Conservation (phyloP, 306 rosid species). For the Malus asiatica region DNA sequence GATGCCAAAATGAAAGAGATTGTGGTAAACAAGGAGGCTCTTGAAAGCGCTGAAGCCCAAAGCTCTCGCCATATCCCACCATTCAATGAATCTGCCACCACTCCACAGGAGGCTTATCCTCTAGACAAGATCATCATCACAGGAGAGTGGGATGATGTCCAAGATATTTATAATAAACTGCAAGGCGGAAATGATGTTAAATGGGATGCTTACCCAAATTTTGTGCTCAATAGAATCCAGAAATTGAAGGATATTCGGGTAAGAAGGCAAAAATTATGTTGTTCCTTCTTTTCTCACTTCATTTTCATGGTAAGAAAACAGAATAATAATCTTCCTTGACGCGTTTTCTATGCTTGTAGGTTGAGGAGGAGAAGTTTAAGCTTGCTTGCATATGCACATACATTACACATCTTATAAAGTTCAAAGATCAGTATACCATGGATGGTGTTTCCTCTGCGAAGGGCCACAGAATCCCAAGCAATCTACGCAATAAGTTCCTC, state of each 20-base stretch:
- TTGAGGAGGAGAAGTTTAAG: constrained; percentile 56
- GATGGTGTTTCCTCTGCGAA: constrained; percentile 43
- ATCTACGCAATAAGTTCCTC: constrained; percentile 42
- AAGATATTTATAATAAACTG: constrained; percentile 48
- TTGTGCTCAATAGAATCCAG: constrained; percentile 47
- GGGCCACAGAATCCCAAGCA: constrained; percentile 50
- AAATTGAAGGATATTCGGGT: constrained; percentile 55
- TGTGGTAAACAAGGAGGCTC: constrained; percentile 46
- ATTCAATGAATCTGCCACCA: constrained; percentile 56
- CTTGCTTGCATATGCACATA: constrained; percentile 53
- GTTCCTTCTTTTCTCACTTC: not conserved
- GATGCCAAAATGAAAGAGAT: constrained; percentile 46
- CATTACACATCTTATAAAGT: constrained; percentile 75
- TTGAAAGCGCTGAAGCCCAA: constrained; percentile 39
- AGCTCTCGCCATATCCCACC: constrained; percentile 62
- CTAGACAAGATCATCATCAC: constrained; percentile 62
- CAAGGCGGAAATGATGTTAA: constrained; percentile 24
- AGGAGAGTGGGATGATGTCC: constrained; percentile 67
- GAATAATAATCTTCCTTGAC: not conserved
- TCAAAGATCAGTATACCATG: constrained; percentile 56
- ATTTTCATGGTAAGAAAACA: not conserved
- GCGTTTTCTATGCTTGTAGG: constrained; percentile 33
- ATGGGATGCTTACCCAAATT: constrained; percentile 46
- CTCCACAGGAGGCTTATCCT: constrained; percentile 66
- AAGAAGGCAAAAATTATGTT: not conserved